Conservation (phyloP, 2,329 filamentous ascomycete genomes). For the Moelleriella libera region DNA sequence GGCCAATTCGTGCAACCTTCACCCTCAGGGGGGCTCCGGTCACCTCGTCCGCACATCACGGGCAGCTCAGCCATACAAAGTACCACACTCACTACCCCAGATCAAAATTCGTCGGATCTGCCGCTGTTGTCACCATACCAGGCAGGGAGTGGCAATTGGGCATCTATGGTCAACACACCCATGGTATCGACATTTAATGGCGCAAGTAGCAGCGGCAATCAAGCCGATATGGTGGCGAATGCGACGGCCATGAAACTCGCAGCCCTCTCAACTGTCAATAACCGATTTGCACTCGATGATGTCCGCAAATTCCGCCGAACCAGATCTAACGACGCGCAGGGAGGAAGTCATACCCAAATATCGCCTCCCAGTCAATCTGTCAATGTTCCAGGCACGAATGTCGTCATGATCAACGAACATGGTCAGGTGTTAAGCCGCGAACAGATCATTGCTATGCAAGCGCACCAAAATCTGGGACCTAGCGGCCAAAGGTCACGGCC, state of each 20-base stretch:
- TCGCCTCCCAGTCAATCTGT: conserved; percentile 51
- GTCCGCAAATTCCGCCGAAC: conserved; percentile 90
- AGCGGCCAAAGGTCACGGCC: conserved; percentile 68
- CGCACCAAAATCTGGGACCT: conserved; percentile 47
- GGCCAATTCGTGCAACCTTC: conserved; percentile 85
- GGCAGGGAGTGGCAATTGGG: conserved; percentile 81
- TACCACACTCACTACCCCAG: conserved; percentile 60
- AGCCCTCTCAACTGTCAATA: conserved; percentile 93
- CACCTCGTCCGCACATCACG: conserved; percentile 58
- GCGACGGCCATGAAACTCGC: conserved; percentile 98
- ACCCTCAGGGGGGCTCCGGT: conserved; percentile 59
- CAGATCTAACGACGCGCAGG: conserved; percentile 71
- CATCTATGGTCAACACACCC: conserved; percentile 94
- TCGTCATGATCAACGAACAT: conserved; percentile 90
- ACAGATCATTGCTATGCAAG: conserved; percentile 70
- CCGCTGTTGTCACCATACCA: conserved; percentile 77
- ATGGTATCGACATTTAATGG: conserved; percentile 77
- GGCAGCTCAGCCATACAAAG: conserved; percentile 63
- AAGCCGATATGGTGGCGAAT: conserved; percentile 97
- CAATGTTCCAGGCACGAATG: conserved; percentile 56
- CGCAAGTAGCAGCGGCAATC: conserved; percentile 38
- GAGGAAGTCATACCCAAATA: conserved; percentile 44
- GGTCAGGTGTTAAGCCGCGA: conserved; percentile 78
- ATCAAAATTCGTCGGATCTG: conserved; percentile 55
- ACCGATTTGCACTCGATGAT: conserved; percentile 91